A percentile compares a stretch with the other conserved stretches of the same genome.
phyloP scores from a whole-genome alignment of 495 filamentous ascomycete genomes.

The Oidiodendron maius region DNA sequence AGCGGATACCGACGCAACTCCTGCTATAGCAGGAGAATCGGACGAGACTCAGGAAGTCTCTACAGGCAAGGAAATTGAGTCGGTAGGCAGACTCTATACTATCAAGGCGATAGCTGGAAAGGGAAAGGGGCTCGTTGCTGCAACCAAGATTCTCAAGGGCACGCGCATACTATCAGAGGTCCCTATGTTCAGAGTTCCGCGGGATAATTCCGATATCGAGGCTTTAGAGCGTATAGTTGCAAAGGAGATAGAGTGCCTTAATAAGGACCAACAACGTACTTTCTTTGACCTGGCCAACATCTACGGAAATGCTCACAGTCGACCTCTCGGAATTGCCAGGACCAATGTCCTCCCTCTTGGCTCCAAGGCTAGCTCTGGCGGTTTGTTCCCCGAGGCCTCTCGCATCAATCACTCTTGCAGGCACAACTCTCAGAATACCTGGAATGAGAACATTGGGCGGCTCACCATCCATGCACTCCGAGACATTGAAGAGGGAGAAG shows the following conservation, averaged over 20 bases:
- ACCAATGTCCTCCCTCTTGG: conserved; percentile 27
- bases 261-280: conserved; percentile 11
- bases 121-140: conserved; percentile 28
- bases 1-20: too few species aligned
- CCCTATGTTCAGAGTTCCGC: conserved; percentile 19
- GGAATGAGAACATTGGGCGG: conserved; percentile 27
- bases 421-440: conserved; percentile 28
- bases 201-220: neutral
- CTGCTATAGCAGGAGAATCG: too few species aligned
- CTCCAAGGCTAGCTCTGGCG: too few species aligned
- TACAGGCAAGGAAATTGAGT: too few species aligned
- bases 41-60: neutral
- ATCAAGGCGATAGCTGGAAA: conserved; percentile 18
- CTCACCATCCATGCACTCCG: conserved; percentile 28
- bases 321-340: conserved; percentile 21
- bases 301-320: conserved; percentile 12
- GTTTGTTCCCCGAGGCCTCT: conserved; percentile 26
- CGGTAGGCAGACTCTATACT: conserved; percentile 1
- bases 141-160: conserved; percentile 23
- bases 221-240: conserved; percentile 1
- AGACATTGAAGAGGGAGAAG: conserved; percentile 27
- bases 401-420: conserved; percentile 33
- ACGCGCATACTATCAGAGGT: conserved; percentile 28
- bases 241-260: conserved; percentile 18
- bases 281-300: conserved; percentile 25